These are phyloP conservation scores for Peronospora belbahrii DNA, from an alignment of 352 stramenopile species.

Conservation along the genomic window DNA sequence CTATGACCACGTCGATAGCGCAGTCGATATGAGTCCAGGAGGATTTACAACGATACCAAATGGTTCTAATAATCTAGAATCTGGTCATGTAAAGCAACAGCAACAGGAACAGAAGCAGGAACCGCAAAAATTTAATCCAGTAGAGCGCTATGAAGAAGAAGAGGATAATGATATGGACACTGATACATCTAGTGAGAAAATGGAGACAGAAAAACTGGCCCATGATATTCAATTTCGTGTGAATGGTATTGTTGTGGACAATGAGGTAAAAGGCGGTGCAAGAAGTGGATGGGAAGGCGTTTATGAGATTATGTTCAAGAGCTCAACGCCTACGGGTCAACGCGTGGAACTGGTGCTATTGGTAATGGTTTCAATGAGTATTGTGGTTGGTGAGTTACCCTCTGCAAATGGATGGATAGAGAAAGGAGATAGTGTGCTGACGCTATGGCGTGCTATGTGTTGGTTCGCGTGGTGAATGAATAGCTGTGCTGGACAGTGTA, in stretches of 20 bases:
- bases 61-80: constrained; percentile 29
- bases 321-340: constrained; percentile 49
- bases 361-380: constrained; percentile 65
- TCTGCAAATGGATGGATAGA: neutral
- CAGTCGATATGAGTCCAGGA: constrained; percentile 36
- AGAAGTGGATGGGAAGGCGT: constrained; percentile 42
- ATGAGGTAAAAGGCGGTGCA: constrained; percentile 57
- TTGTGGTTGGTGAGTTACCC: constrained; percentile 44
- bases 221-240: constrained; percentile 56
- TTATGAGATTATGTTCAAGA: constrained; percentile 66
- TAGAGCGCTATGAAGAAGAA: constrained; percentile 7
- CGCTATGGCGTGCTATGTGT: neutral
- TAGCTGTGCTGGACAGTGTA: constrained; percentile 67
- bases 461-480: constrained; percentile 30
- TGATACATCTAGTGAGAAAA: constrained; percentile 15
- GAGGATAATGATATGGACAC: constrained; percentile 21
- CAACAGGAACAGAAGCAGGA: no score
- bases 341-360: constrained; percentile 50
- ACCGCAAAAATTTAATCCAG: no score
- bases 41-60: constrained; percentile 24
- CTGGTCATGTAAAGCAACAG: constrained; percentile 16
- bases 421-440: neutral
- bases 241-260: constrained; percentile 66
- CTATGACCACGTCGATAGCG: constrained; percentile 40
- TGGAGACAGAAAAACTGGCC: constrained; percentile 8